These are phyloP conservation scores for Tillandsia leiboldiana DNA, from an alignment of 176 grass and related monocot genomes.

Conservation along the genomic window DNA sequence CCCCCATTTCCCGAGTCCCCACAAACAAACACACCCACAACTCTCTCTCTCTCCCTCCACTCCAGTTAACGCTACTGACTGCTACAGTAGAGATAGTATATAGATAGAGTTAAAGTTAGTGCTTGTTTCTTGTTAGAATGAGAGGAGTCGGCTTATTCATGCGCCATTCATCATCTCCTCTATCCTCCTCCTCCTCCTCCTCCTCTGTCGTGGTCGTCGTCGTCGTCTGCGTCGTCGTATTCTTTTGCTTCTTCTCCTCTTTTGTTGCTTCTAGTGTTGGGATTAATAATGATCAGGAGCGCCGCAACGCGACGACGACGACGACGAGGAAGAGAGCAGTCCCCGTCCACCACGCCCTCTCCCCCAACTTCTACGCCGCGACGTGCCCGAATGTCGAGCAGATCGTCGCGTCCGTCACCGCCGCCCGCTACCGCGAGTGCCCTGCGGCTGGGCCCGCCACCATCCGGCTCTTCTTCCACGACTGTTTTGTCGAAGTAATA, in stretches of 20 bases:
- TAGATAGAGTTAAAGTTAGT: too few species aligned
- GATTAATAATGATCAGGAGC: constrained; percentile 1
- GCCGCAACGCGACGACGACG: not conserved
- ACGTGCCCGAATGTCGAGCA: constrained; percentile 76
- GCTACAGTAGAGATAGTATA: too few species aligned
- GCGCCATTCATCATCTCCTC: constrained; percentile 35
- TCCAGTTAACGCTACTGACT: too few species aligned
- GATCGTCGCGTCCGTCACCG: constrained; percentile 68
- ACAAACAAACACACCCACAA: not conserved
- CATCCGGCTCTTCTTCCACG: constrained; percentile 94
- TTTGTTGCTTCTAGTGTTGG: constrained; percentile 32
- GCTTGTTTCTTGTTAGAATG: too few species aligned
- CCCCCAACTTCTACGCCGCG: constrained; percentile 66
- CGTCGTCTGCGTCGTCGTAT: not conserved
- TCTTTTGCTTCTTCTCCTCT: constrained; percentile 7
- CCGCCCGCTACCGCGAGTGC: constrained; percentile 35
- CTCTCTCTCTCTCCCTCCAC: not conserved
- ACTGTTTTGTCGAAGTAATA: constrained; percentile 90
- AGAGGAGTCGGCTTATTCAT: constrained; percentile 1
- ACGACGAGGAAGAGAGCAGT: constrained; percentile 14
- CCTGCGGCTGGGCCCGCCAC: constrained; percentile 62
- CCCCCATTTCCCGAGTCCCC: not conserved
- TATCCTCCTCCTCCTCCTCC: constrained; percentile 16
- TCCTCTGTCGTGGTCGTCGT: not conserved
- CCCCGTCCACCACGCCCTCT: constrained; percentile 60